These are phyloP conservation scores for Kondoa malvinella DNA, from an alignment of 768 basidiomycete genomes.

Conservation along the genomic window DNA sequence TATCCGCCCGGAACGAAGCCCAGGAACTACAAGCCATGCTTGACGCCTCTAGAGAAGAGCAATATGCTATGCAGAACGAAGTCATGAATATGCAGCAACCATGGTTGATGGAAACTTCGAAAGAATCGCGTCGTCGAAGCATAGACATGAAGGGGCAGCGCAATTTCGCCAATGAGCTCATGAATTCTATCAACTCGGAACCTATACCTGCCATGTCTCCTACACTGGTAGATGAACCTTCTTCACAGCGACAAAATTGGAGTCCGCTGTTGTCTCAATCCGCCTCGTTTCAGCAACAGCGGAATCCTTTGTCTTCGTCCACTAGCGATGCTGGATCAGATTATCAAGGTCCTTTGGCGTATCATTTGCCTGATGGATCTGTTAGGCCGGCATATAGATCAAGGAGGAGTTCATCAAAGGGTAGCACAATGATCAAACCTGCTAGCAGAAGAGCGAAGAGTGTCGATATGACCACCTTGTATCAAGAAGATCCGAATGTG, in stretches of 20 bases:
- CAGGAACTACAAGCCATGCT: constrained; percentile 23
- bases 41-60: constrained; percentile 20
- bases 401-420: not conserved
- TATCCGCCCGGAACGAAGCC: constrained; percentile 17
- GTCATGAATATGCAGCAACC: constrained; percentile 6
- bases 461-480: constrained; percentile 8
- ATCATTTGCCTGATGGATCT: constrained; percentile 4
- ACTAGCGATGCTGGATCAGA: not conserved
- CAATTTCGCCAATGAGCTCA: not conserved
- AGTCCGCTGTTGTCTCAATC: not conserved
- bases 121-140: not conserved
- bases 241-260: not conserved
- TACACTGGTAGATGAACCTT: not conserved
- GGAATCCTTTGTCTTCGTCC: not conserved
- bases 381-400: not conserved
- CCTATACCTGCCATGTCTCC: not conserved
- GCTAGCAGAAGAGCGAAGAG: not conserved
- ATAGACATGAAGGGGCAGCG: not conserved
- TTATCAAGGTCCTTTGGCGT: not conserved
- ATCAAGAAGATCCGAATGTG: not conserved
- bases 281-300: not conserved
- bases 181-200: not conserved
- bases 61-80: constrained; percentile 13
- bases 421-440: not conserved
- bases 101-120: constrained; percentile 1